A percentile compares a stretch with the other conserved stretches of the same genome.
phyloP scores from a whole-genome alignment of 2,329 filamentous ascomycete species.

The Botryosphaeria dothidea region DNA sequence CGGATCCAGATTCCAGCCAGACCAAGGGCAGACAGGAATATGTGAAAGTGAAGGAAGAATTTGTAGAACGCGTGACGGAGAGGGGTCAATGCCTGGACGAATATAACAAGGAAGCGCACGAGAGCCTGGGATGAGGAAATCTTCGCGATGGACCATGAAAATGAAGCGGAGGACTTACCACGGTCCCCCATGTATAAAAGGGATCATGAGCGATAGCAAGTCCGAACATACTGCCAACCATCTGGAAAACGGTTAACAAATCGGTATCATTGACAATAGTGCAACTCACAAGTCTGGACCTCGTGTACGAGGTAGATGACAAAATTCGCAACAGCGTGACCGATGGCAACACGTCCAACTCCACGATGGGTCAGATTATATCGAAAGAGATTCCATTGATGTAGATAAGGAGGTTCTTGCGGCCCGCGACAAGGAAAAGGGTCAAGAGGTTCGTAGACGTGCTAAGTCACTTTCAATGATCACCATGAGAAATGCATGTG shows the following conservation, averaged over 20 bases:
- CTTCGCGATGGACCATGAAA: no score
- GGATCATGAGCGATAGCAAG: slow-evolving; percentile 43
- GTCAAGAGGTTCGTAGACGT: slow-evolving; percentile 61
- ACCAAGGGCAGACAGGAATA: slow-evolving; percentile 60
- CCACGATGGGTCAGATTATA: slow-evolving; percentile 80
- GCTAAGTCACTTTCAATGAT: no score
- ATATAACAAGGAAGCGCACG: slow-evolving; percentile 61
- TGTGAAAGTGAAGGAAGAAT: slow-evolving; percentile 73
- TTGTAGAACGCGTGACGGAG: slow-evolving; percentile 79
- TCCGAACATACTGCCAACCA: no score
- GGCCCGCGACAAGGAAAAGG: slow-evolving; percentile 70
- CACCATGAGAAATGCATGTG: no score
- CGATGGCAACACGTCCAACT: slow-evolving; percentile 75
- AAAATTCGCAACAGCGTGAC: slow-evolving; percentile 69
- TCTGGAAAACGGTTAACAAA: no score
- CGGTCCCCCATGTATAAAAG: slow-evolving; percentile 62
- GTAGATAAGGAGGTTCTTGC: slow-evolving; percentile 76
- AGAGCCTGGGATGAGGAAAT: no score
- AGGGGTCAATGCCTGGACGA: slow-evolving; percentile 69
- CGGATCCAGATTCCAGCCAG: slow-evolving; percentile 69
- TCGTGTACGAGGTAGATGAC: slow-evolving; percentile 57
- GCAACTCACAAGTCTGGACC: slow-evolving; percentile 52
- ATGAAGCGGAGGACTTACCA: slow-evolving; percentile 50
- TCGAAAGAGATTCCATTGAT: slow-evolving; percentile 76
- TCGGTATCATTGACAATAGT: no score